Evolutionary conservation across 805 yeast species (phyloP).

Genomic region (Candida nemodendra): DNA sequence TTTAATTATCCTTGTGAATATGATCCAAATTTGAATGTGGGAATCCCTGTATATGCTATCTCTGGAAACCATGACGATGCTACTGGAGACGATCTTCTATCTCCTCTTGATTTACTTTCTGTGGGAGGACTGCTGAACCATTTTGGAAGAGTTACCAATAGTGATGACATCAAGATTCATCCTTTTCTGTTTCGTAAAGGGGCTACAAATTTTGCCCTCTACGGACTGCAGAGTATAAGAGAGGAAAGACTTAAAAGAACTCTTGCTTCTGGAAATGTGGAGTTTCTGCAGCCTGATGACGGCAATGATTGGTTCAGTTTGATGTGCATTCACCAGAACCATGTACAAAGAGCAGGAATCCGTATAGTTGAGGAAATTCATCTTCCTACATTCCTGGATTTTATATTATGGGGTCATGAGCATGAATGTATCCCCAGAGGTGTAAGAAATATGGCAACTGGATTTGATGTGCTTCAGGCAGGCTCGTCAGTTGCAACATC

Average conservation of each 20-base stretch:
- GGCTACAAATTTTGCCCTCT: constrained; percentile 73
- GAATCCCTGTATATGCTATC: constrained; percentile 88
- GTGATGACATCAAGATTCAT: constrained; percentile 67
- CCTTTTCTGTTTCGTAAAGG: constrained; percentile 88
- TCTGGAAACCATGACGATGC: constrained; percentile 98
- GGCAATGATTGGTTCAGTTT: constrained; percentile 74
- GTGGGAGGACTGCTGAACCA: constrained; percentile 85
- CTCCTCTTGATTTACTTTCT: constrained; percentile 82
- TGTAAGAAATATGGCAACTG: constrained; percentile 52
- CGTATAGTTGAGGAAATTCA: constrained; percentile 82
- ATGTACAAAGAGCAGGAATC: constrained; percentile 73
- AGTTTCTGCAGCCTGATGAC: constrained; percentile 65
- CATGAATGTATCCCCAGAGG: constrained; percentile 87
- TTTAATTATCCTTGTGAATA: constrained; percentile 78
- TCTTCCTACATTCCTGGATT: constrained; percentile 76
- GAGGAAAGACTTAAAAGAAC: constrained; percentile 86
- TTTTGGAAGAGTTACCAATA: constrained; percentile 78
- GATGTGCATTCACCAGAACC: constrained; percentile 91
- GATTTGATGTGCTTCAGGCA: constrained; percentile 81
- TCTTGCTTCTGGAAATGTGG: constrained; percentile 76
- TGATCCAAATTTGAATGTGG: constrained; percentile 85
- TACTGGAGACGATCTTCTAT: constrained; percentile 77
- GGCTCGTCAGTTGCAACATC: constrained; percentile 95
- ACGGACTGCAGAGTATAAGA: constrained; percentile 84
- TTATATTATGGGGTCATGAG: constrained; percentile 97